Base-by-base conservation (phyloP, 768 basidiomycete genomes). In the Pleurotus cornucopiae region DNA sequence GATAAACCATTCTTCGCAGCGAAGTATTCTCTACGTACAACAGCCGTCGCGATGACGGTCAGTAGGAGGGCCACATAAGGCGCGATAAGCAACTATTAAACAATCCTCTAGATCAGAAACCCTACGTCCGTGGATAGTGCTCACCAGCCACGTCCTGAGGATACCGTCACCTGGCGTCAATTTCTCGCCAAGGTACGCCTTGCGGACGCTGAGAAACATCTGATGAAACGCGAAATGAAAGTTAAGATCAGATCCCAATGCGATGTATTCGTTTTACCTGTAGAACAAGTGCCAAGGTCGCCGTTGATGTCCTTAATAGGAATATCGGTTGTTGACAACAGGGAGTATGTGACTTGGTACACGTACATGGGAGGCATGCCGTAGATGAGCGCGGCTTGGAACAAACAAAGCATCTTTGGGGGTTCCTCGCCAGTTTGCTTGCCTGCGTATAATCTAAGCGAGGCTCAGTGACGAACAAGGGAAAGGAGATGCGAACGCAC, bases 311-410 rank as follows among this genome's bases (percentile, higher is more conserved):
- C 58, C 79, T 81, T 5, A 18, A 3, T 43, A 16, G 38, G 25
- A 44, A 30, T 7, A 40, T 58, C 12, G 56, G 18, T 37, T 6
- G 45, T 44, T 18, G 12, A 11, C 23, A 30, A 43, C 16, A 7
- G 41, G 40, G 21, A 37, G 25, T 11, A 21, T 30, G 38, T 45
- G 46, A n/a, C 14, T 9, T 39, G 45, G 12, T 16, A 38, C 4
- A 66, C 75, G 58, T 58, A 77, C 79, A 80, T 66, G 0, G 75
- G 67, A n/a, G 79, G 78, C 64, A 75, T 71, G 5, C 76, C 78
- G 57, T 79, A 79, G 14, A 80, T 63, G 48, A 80, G 63, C 4
- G 77, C 77, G 4, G 78, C 76, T 58, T 78, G 78, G 9, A 78
- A 62, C 4, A 80, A 62, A 59, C 79, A 80, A 5, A 79, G 62